These are phyloP conservation scores for Acer saccharum DNA, from an alignment of 345 rosid species.

Conservation along the genomic window DNA sequence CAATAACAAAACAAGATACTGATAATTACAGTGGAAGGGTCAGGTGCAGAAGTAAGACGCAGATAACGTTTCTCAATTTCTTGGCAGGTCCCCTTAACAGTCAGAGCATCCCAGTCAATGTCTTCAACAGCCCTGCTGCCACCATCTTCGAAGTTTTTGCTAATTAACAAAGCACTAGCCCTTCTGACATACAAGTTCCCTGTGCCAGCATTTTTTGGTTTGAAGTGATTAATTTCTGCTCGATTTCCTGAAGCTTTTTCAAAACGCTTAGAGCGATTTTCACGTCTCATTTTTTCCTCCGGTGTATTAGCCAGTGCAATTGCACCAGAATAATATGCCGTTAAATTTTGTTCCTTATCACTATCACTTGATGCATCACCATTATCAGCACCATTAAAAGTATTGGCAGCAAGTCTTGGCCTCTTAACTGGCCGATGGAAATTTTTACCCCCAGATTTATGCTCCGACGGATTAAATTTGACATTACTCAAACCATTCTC, in stretches of 20 bases:
- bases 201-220: slow-evolving; percentile 62
- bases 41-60: slow-evolving; percentile 99
- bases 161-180: slow-evolving; percentile 71
- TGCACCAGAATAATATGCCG: slow-evolving; percentile 78
- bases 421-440: slow-evolving; percentile 74
- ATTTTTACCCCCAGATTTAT: slow-evolving; percentile 52
- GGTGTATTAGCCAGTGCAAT: slow-evolving; percentile 69
- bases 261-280: slow-evolving; percentile 90
- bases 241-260: slow-evolving; percentile 73
- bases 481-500: slow-evolving; percentile 43
- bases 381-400: slow-evolving; percentile 46
- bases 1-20: slow-evolving; percentile 22
- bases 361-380: slow-evolving; percentile 93
- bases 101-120: slow-evolving; percentile 97
- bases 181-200: slow-evolving; percentile 71
- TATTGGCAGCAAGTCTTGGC: slow-evolving; percentile 63
- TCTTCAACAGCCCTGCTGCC: slow-evolving; percentile 96
- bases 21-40: slow-evolving; percentile 84
- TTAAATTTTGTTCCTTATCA: slow-evolving; percentile 79
- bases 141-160: slow-evolving; percentile 72
- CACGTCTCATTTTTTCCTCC: slow-evolving; percentile 94
- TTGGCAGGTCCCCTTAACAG: slow-evolving; percentile 94
- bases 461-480: slow-evolving; percentile 43
- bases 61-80: slow-evolving; percentile 96
- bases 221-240: slow-evolving; percentile 52